Percentiles rank a stretch among this genome's conserved stretches.
Conservation (phyloP, 2,329 filamentous ascomycete genomes). For the Verticillium klebahnii region DNA sequence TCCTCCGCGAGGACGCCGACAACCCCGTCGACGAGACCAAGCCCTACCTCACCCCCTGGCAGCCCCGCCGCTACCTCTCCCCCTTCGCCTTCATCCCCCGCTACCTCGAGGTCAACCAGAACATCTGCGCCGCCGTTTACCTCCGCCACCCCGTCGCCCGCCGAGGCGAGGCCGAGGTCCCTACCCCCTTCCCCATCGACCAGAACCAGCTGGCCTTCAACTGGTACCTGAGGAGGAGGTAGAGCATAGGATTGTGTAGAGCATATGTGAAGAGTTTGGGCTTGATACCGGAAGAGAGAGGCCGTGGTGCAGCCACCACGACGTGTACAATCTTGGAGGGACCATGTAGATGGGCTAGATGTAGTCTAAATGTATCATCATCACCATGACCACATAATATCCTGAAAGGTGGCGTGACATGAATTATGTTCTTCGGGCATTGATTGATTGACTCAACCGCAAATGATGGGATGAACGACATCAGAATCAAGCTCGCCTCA, state of each 20-base stretch:
- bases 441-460: too few species aligned
- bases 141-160: slow-evolving; percentile 88
- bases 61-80: slow-evolving; percentile 78
- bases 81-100: slow-evolving; percentile 92
- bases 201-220: slow-evolving; percentile 81
- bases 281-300: background rate
- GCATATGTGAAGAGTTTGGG: background rate
- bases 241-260: slow-evolving; percentile 23
- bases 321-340: background rate
- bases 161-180: slow-evolving; percentile 74
- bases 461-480: too few species aligned
- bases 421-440: too few species aligned
- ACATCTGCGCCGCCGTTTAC: slow-evolving; percentile 93
- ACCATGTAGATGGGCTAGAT: slow-evolving; percentile 1
- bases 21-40: slow-evolving; percentile 74
- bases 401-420: background rate
- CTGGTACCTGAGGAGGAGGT: slow-evolving; percentile 87
- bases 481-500: too few species aligned
- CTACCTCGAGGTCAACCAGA: slow-evolving; percentile 97
- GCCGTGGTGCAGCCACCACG: background rate
- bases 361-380: slow-evolving; percentile 10
- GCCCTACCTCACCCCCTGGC: slow-evolving; percentile 90
- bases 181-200: slow-evolving; percentile 70
- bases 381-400: background rate
- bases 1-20: slow-evolving; percentile 61